A percentile compares a stretch with the other conserved stretches of the same genome.
Conservation (phyloP, 2,329 filamentous ascomycete genomes). For the Escovopsis weberi region DNA sequence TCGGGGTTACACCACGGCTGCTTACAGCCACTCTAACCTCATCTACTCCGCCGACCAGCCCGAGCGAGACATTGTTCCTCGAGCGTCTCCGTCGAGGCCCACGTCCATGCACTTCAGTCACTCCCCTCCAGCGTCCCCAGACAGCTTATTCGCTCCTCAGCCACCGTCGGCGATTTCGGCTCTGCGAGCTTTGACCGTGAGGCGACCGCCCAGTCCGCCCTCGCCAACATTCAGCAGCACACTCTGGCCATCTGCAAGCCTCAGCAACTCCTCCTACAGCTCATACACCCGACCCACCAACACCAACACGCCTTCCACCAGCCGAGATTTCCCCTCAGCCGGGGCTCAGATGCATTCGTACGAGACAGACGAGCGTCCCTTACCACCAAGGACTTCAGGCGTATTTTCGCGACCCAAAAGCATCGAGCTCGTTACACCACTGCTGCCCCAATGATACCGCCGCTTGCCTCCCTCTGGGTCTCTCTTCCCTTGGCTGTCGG, state of each 20-base stretch:
- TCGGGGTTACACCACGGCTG: conserved; percentile 16
- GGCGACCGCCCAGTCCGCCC: conserved; percentile 36
- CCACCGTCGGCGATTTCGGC: conserved; percentile 40
- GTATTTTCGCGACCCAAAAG: conserved; percentile 44
- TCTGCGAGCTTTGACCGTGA: conserved; percentile 38
- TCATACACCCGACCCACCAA: conserved; percentile 27
- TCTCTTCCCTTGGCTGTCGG: too few relatives aligned
- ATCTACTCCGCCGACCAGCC: conserved; percentile 30
- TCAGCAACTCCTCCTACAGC: conserved; percentile 26
- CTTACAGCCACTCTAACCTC: conserved; percentile 28
- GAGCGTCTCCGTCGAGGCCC: conserved; percentile 47
- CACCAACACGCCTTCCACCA: conserved; percentile 21
- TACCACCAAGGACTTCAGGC: conserved; percentile 40
- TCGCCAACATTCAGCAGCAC: conserved; percentile 32
- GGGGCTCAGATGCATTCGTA: conserved; percentile 32
- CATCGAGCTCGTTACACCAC: conserved; percentile 49
- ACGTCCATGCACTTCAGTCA: conserved; percentile 36
- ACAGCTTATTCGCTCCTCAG: conserved; percentile 18
- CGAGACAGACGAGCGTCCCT: conserved; percentile 32
- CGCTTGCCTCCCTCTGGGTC: too few relatives aligned
- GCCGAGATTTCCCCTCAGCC: conserved; percentile 34
- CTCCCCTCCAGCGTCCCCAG: conserved; percentile 36
- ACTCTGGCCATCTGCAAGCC: conserved; percentile 42
- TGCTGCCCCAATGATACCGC: conserved; percentile 31
- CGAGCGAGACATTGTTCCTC: conserved; percentile 48